These are phyloP conservation scores for Penicillium sp. DNA, from an alignment of 2,329 filamentous ascomycete species.

Conservation along the genomic window DNA sequence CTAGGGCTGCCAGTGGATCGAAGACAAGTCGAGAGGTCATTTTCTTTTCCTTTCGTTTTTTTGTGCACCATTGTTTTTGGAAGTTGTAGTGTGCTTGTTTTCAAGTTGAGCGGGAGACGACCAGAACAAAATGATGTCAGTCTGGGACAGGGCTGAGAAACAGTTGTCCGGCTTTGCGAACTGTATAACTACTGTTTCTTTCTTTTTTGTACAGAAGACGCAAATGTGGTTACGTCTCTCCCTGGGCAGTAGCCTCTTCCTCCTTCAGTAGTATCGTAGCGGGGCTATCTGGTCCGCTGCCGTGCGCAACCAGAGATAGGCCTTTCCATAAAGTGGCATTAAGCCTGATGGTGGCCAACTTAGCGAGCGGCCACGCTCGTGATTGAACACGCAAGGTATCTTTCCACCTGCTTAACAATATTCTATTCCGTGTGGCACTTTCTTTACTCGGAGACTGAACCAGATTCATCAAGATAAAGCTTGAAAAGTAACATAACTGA, in stretches of 20 bases:
- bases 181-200: no score
- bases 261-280: background rate
- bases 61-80: no score
- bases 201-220: background rate
- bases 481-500: conserved; percentile 6
- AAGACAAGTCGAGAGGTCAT: conserved; percentile 8
- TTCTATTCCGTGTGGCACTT: background rate
- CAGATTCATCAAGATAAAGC: background rate
- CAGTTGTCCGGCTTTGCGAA: no score
- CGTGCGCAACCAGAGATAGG: background rate
- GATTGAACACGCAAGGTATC: conserved; percentile 2
- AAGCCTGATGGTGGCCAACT: background rate
- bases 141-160: no score
- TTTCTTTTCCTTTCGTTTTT: background rate
- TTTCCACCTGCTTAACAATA: background rate
- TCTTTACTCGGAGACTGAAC: background rate
- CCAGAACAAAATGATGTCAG: no score
- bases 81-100: no score
- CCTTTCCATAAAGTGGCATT: conserved; percentile 1
- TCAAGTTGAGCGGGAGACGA: no score
- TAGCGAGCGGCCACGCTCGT: conserved; percentile 1
- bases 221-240: background rate
- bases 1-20: conserved; percentile 24
- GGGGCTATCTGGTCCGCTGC: background rate
- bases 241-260: background rate